Evolutionary conservation across 345 rosid genomes (phyloP), one percentile per base, ranked within the genome.

Genomic region (Turritis glabra): DNA sequence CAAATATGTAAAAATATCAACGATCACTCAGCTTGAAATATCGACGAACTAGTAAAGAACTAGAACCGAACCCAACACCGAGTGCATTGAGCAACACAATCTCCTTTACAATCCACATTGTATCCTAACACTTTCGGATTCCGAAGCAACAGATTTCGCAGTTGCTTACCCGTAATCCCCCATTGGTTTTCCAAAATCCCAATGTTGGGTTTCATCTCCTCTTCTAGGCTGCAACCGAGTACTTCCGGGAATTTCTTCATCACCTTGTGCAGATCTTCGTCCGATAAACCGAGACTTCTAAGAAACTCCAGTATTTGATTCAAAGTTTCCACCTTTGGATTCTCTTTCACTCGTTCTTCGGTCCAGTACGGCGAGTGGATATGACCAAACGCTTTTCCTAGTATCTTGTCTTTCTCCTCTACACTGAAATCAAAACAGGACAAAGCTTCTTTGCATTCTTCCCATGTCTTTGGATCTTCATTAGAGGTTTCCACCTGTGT

Each of bases 41-140:
- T 30, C 5, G 33, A 40, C 14, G 13, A 54, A 59, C 35, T 14
- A 51, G n/a, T n/a, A n/a, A n/a, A n/a, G n/a, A n/a, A 46, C 57
- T 87, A 91, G 79, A 91, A 88, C 67, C 97, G 87, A 66, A 91
- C 97, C 98, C 96, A 94, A 75, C 97, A 94, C 40, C 97, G 80
- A 8, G 98, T 91, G 69, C 98, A 91, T 66, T 87, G 79, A 8
- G 98, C 97, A 69, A 86, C 71, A 65, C 98, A 94, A 77, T 94
- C 97, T 70, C 98, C 98, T 80, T 87, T 94, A 56, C 97, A 94
- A 67, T 94, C 98, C 23, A 94, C 85, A 76, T 88, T 90, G 55
- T 87, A 94, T 25, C 98, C 98, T 73, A 94, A 80, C 2, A 90
- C 97, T 78, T 89, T 94, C 0, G 98, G 98, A 72, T 94, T 94